Evolutionary conservation across 2,329 filamentous ascomycete species (phyloP).

Genomic region (Exophiala dermatitidis): DNA sequence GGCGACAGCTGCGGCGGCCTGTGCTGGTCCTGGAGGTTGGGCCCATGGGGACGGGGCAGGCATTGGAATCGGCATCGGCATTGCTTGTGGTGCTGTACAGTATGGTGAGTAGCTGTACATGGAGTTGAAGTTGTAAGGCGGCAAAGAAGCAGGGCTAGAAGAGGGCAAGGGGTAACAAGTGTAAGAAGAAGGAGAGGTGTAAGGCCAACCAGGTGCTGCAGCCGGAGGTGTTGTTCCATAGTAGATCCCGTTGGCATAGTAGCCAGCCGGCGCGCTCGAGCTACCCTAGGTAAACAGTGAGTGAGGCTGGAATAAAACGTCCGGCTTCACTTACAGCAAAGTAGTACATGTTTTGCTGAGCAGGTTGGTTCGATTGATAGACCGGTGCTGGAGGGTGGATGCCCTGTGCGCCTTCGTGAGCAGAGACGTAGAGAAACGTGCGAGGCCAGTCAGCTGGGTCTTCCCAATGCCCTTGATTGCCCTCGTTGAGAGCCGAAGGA

Average conservation of each 20-base stretch:
- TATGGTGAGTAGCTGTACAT: slow-evolving; percentile 22
- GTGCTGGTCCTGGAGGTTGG: slow-evolving; percentile 14
- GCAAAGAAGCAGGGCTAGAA: slow-evolving; percentile 6
- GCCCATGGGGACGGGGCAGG: slow-evolving; percentile 11
- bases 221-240: slow-evolving; percentile 13
- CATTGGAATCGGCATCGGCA: neutral
- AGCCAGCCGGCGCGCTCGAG: slow-evolving; percentile 18
- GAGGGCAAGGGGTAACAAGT: slow-evolving; percentile 19
- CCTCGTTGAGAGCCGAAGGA: slow-evolving; percentile 18
- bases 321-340: slow-evolving; percentile 12
- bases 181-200: slow-evolving; percentile 20
- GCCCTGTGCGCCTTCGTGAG: slow-evolving; percentile 24
- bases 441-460: slow-evolving; percentile 23
- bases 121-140: slow-evolving; percentile 10
- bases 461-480: slow-evolving; percentile 16
- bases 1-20: slow-evolving; percentile 23
- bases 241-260: slow-evolving; percentile 24
- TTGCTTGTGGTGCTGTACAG: slow-evolving; percentile 16
- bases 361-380: slow-evolving; percentile 21
- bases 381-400: slow-evolving; percentile 26
- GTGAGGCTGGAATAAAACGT: neutral
- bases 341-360: slow-evolving; percentile 22
- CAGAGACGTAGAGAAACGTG: slow-evolving; percentile 22
- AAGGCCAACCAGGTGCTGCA: slow-evolving; percentile 25
- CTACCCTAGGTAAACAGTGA: slow-evolving; percentile 18